Conservation (phyloP, 2,329 filamentous ascomycete species). For the Westerdykella sp. region DNA sequence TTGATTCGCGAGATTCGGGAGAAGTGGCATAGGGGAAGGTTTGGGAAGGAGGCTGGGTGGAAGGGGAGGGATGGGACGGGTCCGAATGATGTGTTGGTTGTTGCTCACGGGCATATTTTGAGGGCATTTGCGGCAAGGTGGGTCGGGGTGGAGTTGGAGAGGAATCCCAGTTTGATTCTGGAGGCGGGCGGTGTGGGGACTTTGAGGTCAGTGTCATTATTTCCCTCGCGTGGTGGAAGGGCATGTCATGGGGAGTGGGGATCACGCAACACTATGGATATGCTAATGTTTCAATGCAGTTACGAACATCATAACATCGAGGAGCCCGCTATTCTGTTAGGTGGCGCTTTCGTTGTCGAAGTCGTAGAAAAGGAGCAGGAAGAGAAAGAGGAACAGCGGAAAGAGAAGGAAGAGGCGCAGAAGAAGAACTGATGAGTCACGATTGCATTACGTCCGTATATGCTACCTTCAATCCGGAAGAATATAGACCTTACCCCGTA, state of each 20-base stretch:
- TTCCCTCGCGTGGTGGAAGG: neutral
- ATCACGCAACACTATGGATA: neutral
- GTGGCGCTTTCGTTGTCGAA: slow-evolving; percentile 48
- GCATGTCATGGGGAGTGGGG: neutral
- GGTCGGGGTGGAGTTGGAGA: slow-evolving; percentile 65
- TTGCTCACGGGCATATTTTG: slow-evolving; percentile 86
- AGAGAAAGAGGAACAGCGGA: slow-evolving; percentile 7
- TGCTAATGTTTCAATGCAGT: slow-evolving; percentile 16
- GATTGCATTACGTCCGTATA: neutral
- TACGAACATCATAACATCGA: slow-evolving; percentile 47
- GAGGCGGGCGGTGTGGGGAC: slow-evolving; percentile 56
- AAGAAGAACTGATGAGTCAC: neutral
- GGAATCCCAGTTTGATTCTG: slow-evolving; percentile 73
- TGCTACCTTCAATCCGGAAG: neutral
- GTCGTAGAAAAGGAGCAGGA: slow-evolving; percentile 39
- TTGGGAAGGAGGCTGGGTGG: slow-evolving; percentile 53
- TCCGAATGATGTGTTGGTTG: slow-evolving; percentile 65
- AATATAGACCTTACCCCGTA: neutral
- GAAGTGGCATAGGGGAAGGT: slow-evolving; percentile 39
- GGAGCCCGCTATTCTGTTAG: slow-evolving; percentile 48
- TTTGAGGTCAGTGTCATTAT: slow-evolving; percentile 32
- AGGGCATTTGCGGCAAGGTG: slow-evolving; percentile 84
- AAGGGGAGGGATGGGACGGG: slow-evolving; percentile 29
- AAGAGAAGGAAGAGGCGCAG: neutral
- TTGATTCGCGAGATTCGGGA: slow-evolving; percentile 69